Evolutionary conservation across 148 eudicot genomes (phyloP).

Genomic region (Pouteria glomerata): DNA sequence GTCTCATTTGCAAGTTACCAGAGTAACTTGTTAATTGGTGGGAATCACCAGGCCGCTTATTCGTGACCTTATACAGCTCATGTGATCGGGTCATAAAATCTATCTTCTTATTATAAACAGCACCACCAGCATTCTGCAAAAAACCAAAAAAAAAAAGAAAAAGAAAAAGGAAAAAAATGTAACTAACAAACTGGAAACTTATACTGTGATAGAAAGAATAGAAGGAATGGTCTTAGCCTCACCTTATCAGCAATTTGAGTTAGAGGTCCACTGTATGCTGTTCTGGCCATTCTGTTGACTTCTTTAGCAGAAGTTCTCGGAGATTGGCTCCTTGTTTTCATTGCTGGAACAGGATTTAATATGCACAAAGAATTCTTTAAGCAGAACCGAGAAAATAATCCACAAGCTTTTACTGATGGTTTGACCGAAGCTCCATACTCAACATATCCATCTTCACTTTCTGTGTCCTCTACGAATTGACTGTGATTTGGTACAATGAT

Average conservation of each 20-base stretch:
- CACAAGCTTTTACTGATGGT: conserved; percentile 47
- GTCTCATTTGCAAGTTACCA: conserved; percentile 45
- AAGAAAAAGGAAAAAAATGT: background rate
- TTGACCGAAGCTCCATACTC: conserved; percentile 24
- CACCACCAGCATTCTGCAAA: conserved; percentile 29
- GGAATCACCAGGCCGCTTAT: conserved; percentile 17
- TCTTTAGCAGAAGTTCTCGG: conserved; percentile 40
- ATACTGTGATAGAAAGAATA: background rate
- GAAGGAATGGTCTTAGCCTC: background rate
- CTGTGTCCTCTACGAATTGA: conserved; percentile 36
- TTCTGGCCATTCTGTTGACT: conserved; percentile 43
- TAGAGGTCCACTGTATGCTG: conserved; percentile 47
- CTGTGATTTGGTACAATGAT: conserved; percentile 30
- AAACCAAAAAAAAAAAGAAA: too few relatives aligned
- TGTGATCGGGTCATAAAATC: conserved; percentile 43
- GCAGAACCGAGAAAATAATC: conserved; percentile 79
- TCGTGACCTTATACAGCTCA: conserved; percentile 46
- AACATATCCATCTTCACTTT: conserved; percentile 49
- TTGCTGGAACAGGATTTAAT: conserved; percentile 59
- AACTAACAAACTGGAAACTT: background rate
- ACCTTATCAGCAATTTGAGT: conserved; percentile 49
- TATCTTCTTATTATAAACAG: conserved; percentile 31
- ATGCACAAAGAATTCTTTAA: conserved; percentile 71
- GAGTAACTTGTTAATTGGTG: conserved; percentile 51
- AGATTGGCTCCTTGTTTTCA: conserved; percentile 36